phyloP scores from a whole-genome alignment of 768 basidiomycete genomes.

The Hemileccinum rubropunctum region DNA sequence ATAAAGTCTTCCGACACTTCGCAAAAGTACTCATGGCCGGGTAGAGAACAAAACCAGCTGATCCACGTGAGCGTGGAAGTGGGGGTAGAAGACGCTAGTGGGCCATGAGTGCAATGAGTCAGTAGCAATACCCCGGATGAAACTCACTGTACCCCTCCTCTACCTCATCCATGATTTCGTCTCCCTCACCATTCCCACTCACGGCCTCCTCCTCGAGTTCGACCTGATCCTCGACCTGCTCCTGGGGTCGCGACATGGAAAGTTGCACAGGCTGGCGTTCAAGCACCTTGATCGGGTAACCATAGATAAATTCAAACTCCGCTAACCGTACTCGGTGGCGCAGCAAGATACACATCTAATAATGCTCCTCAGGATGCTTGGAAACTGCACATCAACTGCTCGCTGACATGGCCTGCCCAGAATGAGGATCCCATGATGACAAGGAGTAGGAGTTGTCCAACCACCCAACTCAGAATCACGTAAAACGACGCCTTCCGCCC shows the following conservation, averaged over 20 bases:
- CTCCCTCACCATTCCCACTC: conserved; percentile 58
- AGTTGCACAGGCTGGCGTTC: conserved; percentile 22
- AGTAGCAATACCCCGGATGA: conserved; percentile 7
- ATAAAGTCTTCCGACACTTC: conserved; percentile 99
- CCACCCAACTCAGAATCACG: conserved; percentile 60
- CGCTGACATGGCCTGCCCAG: conserved; percentile 45
- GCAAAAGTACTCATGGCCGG: conserved; percentile 97
- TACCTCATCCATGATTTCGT: conserved; percentile 75
- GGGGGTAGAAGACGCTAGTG: conserved; percentile 79
- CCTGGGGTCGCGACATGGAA: conserved; percentile 38
- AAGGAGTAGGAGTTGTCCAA: conserved; percentile 68
- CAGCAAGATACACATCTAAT: neutral
- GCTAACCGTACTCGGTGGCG: conserved; percentile 7
- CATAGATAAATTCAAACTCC: conserved; percentile 29
- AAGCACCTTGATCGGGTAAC: conserved; percentile 28
- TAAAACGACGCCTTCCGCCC: conserved; percentile 66
- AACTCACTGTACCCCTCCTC: conserved; percentile 77
- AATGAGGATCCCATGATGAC: conserved; percentile 70
- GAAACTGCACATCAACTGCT: conserved; percentile 52
- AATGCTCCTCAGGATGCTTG: no score
- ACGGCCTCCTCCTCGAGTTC: conserved; percentile 59
- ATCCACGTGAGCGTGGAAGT: conserved; percentile 95
- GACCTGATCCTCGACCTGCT: conserved; percentile 46
- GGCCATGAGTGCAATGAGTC: conserved; percentile 16
- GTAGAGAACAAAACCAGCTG: conserved; percentile 92